Percentiles rank a stretch among this genome's conserved stretches.
phyloP scores from a whole-genome alignment of 768 basidiomycete species.

The Mycena indigotica region DNA sequence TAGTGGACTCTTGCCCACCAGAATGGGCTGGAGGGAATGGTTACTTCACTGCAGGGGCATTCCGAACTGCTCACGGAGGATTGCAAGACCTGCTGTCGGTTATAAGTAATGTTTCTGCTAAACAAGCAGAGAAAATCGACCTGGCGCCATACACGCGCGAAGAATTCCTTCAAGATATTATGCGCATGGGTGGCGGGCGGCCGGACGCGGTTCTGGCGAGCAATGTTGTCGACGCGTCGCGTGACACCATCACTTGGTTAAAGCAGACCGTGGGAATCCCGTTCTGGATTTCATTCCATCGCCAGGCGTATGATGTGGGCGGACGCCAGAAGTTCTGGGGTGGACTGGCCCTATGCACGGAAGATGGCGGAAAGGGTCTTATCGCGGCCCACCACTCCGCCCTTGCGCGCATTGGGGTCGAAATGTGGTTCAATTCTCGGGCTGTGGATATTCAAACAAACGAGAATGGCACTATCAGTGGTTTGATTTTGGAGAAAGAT shows the following conservation, averaged over 20 bases:
- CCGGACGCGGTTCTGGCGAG: constrained; percentile 53
- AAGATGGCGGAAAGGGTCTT: constrained; percentile 69
- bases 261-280: constrained; percentile 50
- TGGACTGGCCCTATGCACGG: constrained; percentile 62
- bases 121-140: constrained; percentile 51
- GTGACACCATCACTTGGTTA: constrained; percentile 61
- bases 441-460: constrained; percentile 41
- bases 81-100: constrained; percentile 60
- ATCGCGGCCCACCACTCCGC: constrained; percentile 57
- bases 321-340: constrained; percentile 73
- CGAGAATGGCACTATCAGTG: constrained; percentile 43
- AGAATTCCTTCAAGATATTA: constrained; percentile 59
- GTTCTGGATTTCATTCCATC: constrained; percentile 61
- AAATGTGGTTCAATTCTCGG: constrained; percentile 59
- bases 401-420: constrained; percentile 50
- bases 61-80: constrained; percentile 62
- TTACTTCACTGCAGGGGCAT: constrained; percentile 62
- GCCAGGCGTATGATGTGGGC: constrained; percentile 67
- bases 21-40: constrained; percentile 73
- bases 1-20: constrained; percentile 65
- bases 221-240: constrained; percentile 56
- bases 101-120: constrained; percentile 48
- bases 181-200: constrained; percentile 55
- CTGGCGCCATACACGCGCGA: constrained; percentile 58
- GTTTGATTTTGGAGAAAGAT: constrained; percentile 45